Conservation (phyloP, 176 grass and related monocot genomes). For the Phragmites australis region DNA sequence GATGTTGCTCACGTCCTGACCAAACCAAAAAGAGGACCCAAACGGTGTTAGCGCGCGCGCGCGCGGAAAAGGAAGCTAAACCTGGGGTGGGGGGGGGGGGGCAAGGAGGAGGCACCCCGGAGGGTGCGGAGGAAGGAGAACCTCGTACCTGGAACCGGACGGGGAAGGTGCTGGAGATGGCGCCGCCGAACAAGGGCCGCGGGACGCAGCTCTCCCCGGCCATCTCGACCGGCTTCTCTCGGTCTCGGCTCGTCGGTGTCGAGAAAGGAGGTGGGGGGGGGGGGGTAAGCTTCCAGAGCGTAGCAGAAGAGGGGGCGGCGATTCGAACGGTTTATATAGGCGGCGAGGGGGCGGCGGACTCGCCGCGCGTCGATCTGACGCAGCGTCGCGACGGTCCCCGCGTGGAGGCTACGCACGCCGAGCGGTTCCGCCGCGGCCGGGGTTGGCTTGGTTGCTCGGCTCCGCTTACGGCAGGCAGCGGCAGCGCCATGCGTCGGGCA, state of each 20-base stretch:
- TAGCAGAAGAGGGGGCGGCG: not conserved
- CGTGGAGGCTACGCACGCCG: slow-evolving; percentile 45
- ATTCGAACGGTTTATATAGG: slow-evolving; percentile 9
- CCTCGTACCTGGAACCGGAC: slow-evolving; percentile 62
- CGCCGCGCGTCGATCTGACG: slow-evolving; percentile 46
- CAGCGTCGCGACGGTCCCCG: not conserved
- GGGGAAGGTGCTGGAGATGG: slow-evolving; percentile 72
- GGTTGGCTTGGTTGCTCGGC: not conserved
- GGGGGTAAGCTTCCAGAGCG: slow-evolving; percentile 23
- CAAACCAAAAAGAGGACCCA: not conserved
- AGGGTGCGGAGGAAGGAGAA: no score
- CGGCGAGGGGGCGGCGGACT: not conserved
- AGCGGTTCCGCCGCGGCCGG: not conserved
- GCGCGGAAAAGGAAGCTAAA: not conserved
- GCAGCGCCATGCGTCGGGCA: not conserved
- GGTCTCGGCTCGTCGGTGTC: not conserved
- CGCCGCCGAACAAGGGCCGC: slow-evolving; percentile 77
- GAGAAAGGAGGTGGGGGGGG: not conserved
- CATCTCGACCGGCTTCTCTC: slow-evolving; percentile 36
- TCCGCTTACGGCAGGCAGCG: not conserved
- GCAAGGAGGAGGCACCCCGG: not conserved
- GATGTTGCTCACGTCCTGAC: slow-evolving; percentile 84
- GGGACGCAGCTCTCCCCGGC: slow-evolving; percentile 50
- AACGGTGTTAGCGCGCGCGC: not conserved
- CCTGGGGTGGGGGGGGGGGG: not conserved